Percentiles rank a stretch among this genome's conserved stretches.
phyloP scores from a whole-genome alignment of 805 yeast species.

The Kazachstania africana region DNA sequence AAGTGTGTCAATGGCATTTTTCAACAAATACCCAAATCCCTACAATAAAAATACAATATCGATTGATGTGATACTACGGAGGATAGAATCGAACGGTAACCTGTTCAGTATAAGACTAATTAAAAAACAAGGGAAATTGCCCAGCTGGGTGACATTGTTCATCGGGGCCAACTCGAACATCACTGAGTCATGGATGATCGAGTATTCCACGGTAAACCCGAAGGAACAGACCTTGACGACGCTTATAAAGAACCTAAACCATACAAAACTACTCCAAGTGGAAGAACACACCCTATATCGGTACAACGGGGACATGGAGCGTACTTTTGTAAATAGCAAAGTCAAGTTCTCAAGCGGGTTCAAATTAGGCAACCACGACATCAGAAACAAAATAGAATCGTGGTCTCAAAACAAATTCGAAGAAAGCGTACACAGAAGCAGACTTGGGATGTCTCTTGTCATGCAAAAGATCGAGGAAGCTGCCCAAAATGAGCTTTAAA shows the following conservation, averaged over 20 bases:
- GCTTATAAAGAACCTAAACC: constrained; percentile 77
- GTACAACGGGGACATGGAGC: constrained; percentile 20
- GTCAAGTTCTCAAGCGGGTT: constrained; percentile 71
- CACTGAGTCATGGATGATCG: constrained; percentile 72
- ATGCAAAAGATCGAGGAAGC: constrained; percentile 47
- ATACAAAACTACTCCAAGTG: constrained; percentile 60
- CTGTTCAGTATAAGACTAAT: constrained; percentile 64
- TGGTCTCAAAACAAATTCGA: constrained; percentile 69
- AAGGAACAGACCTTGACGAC: constrained; percentile 40
- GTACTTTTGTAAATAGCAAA: constrained; percentile 40
- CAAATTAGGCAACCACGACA: constrained; percentile 27
- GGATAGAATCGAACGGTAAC: constrained; percentile 52
- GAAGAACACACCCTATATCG: constrained; percentile 63
- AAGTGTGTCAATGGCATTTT: constrained; percentile 66
- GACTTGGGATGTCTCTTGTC: constrained; percentile 66
- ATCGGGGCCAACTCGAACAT: constrained; percentile 32
- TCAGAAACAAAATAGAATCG: constrained; percentile 64
- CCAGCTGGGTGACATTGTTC: constrained; percentile 53
- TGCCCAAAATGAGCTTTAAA: no score
- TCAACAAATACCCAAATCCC: constrained; percentile 65
- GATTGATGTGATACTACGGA: constrained; percentile 58
- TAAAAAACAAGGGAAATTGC: constrained; percentile 69
- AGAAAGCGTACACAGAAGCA: constrained; percentile 52
- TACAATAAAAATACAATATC: constrained; percentile 76
- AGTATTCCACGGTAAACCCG: constrained; percentile 65